phyloP scores from a whole-genome alignment of 2,329 filamentous ascomycete species.

The Claviceps cyperi region DNA sequence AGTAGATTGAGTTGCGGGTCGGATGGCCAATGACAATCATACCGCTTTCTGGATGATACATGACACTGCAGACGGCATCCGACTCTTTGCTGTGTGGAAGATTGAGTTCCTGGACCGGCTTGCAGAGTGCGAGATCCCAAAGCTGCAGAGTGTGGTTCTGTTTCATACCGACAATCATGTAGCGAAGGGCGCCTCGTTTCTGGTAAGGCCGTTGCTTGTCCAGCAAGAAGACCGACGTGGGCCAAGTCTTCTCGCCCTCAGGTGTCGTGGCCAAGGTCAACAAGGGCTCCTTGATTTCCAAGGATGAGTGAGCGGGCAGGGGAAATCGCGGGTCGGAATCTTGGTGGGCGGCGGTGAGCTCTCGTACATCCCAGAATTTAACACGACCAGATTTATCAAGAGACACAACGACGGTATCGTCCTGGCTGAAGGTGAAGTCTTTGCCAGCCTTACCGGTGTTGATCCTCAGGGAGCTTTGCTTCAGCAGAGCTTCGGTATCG shows the following conservation, averaged over 20 bases:
- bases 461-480: constrained; percentile 81
- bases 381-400: constrained; percentile 92
- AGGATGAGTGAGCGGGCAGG: constrained; percentile 38
- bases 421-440: constrained; percentile 94
- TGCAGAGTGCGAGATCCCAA: constrained; percentile 91
- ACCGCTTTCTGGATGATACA: constrained; percentile 81
- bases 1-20: constrained; percentile 93
- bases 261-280: constrained; percentile 77
- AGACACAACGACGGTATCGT: constrained; percentile 86
- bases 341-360: constrained; percentile 46
- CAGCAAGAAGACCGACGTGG: constrained; percentile 87
- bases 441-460: constrained; percentile 96
- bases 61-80: constrained; percentile 93
- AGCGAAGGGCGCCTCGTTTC: constrained; percentile 79
- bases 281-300: constrained; percentile 75
- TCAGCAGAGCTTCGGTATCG: constrained; percentile 75
- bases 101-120: constrained; percentile 93
- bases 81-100: constrained; percentile 92
- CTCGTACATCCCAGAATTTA: constrained; percentile 95
- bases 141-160: constrained; percentile 97
- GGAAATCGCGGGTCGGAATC: constrained; percentile 35
- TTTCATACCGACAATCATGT: constrained; percentile 95
- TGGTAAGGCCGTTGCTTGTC: constrained; percentile 91
- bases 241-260: constrained; percentile 86
- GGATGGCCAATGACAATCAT: constrained; percentile 94